phyloP scores from a whole-genome alignment of 2,329 filamentous ascomycete species.

The Venturia oleaginea region DNA sequence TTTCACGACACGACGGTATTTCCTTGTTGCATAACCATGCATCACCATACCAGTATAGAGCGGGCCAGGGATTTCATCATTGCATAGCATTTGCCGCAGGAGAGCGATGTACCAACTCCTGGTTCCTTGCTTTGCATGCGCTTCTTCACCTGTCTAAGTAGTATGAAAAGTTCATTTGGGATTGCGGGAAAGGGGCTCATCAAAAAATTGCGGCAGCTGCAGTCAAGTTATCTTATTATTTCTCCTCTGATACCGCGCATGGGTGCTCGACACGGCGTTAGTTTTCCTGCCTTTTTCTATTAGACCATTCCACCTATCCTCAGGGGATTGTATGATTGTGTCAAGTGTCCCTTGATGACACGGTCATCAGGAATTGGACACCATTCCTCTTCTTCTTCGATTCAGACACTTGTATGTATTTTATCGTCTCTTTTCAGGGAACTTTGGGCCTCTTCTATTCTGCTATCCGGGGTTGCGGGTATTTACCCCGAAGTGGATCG shows the following conservation, averaged over 20 bases:
- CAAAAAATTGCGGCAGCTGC: background rate
- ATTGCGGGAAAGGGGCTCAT: background rate
- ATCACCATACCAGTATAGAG: background rate
- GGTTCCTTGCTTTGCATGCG: constrained; percentile 5
- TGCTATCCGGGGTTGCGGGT: background rate
- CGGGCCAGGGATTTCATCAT: background rate
- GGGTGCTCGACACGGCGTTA: background rate
- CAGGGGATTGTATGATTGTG: constrained; percentile 1
- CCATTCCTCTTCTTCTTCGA: background rate
- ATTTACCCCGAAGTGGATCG: background rate
- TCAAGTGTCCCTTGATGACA: background rate
- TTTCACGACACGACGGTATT: background rate
- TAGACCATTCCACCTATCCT: background rate
- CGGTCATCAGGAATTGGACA: background rate
- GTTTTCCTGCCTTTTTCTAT: background rate
- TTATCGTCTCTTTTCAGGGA: constrained; percentile 4
- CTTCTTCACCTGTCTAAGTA: constrained; percentile 5
- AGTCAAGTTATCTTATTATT: background rate
- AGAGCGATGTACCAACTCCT: background rate
- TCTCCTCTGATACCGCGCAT: background rate
- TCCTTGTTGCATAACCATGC: constrained; percentile 1
- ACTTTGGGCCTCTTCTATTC: background rate
- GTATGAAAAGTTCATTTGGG: constrained; percentile 1
- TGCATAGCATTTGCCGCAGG: constrained; percentile 5
- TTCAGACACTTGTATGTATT: background rate